A percentile compares a stretch with the other conserved stretches of the same genome.
phyloP scores from a whole-genome alignment of 192 early-diverging fungal genomes.

The Podila verticillata region DNA sequence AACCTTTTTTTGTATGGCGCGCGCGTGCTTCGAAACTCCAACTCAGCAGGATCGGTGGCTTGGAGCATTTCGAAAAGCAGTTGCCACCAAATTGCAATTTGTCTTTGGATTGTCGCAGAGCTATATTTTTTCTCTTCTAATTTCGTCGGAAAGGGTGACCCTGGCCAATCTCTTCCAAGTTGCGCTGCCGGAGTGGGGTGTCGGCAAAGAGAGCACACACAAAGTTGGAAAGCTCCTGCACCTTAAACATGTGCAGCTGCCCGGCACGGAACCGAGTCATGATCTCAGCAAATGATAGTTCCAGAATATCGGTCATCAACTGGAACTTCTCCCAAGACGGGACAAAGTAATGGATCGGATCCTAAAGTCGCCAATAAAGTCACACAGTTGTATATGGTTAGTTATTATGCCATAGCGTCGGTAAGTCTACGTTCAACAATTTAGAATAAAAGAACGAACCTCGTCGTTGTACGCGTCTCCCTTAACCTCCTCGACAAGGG shows the following conservation, averaged over 20 bases:
- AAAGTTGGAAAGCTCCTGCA: constrained; percentile 56
- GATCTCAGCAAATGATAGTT: constrained; percentile 64
- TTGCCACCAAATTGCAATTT: no score
- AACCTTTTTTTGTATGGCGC: not conserved
- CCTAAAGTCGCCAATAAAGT: constrained; percentile 11
- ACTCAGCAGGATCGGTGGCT: constrained; percentile 3
- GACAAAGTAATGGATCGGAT: constrained; percentile 46
- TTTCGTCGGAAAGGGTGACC: constrained; percentile 32
- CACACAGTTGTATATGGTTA: not conserved
- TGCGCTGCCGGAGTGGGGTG: constrained; percentile 56
- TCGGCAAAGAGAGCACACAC: constrained; percentile 68
- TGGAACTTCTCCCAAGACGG: constrained; percentile 63
- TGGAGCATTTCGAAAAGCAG: not conserved
- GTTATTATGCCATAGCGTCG: not conserved
- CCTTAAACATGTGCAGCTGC: constrained; percentile 56
- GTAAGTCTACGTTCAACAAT: not conserved
- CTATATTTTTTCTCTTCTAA: not conserved
- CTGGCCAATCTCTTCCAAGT: constrained; percentile 60
- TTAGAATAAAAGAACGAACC: constrained; percentile 19
- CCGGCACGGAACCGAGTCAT: constrained; percentile 60
- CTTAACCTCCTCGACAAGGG: constrained; percentile 17
- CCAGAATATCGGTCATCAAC: constrained; percentile 60
- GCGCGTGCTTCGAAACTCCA: not conserved
- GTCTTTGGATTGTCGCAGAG: no score
- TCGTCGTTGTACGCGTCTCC: constrained; percentile 25